Conservation (phyloP, 148 eudicot genomes). For the Limonium bicolor region DNA sequence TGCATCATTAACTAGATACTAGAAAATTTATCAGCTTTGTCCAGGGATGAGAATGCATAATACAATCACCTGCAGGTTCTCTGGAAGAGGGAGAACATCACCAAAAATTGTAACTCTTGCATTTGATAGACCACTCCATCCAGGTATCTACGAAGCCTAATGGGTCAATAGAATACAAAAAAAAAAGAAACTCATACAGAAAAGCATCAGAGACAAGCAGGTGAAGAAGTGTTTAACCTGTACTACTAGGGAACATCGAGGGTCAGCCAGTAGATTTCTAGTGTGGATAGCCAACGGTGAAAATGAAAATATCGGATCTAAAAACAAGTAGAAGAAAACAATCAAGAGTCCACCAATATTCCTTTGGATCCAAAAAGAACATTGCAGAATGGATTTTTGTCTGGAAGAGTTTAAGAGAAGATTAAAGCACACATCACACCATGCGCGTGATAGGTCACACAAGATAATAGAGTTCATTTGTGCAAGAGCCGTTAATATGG, state of each 20-base stretch:
- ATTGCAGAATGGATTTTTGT: too few species aligned
- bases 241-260: conserved; percentile 89
- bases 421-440: too few species aligned
- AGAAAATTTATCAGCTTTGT: neutral
- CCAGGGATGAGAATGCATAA: neutral
- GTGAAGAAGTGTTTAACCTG: conserved; percentile 49
- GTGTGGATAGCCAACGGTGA: conserved; percentile 99
- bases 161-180: conserved; percentile 23
- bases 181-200: too few species aligned
- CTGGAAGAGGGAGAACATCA: conserved; percentile 80
- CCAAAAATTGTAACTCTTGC: conserved; percentile 97
- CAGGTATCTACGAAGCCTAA: conserved; percentile 67
- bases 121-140: conserved; percentile 99
- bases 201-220: too few species aligned
- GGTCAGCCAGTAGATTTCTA: conserved; percentile 80
- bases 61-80: conserved; percentile 67
- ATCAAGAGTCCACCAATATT: conserved; percentile 50
- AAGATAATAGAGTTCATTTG: too few species aligned
- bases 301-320: conserved; percentile 98
- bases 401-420: too few species aligned
- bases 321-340: conserved; percentile 3
- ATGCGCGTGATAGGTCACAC: too few species aligned
- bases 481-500: too few species aligned
- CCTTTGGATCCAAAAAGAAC: conserved; percentile 88
- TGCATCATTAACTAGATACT: neutral